These are phyloP conservation scores for Centaurea solstitialis DNA, from an alignment of 129 eudicot species.

Conservation along the genomic window DNA sequence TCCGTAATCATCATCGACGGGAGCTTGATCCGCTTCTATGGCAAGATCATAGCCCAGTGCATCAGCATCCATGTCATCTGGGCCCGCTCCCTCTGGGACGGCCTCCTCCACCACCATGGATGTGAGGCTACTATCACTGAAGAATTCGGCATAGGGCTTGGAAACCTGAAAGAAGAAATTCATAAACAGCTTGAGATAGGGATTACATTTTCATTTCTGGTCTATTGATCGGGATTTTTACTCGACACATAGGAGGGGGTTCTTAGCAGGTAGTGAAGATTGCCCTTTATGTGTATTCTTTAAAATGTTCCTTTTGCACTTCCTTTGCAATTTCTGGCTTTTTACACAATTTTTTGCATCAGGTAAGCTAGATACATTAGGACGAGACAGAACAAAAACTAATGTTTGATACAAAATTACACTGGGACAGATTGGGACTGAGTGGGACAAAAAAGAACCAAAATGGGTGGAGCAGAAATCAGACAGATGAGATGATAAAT, in stretches of 20 bases:
- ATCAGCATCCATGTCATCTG: slow-evolving; percentile 49
- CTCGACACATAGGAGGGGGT: background rate
- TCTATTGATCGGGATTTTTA: background rate
- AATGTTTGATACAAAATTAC: background rate
- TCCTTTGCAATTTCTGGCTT: background rate
- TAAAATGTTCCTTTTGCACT: background rate
- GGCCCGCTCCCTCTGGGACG: slow-evolving; percentile 18
- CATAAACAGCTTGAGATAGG: background rate
- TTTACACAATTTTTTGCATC: background rate
- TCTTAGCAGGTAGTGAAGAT: background rate
- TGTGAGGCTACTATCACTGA: slow-evolving; percentile 48
- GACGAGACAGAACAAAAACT: background rate
- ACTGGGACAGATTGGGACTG: background rate
- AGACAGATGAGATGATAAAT: background rate
- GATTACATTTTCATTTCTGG: background rate
- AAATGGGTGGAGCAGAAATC: background rate
- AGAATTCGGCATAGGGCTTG: slow-evolving; percentile 64
- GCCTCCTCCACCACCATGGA: slow-evolving; percentile 44
- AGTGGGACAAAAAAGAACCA: background rate
- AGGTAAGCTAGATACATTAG: background rate
- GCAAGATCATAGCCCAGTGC: slow-evolving; percentile 33
- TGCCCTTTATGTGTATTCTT: background rate
- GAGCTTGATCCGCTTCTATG: slow-evolving; percentile 37
- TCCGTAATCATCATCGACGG: slow-evolving; percentile 59
- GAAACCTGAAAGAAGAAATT: slow-evolving; percentile 51